Conservation (phyloP, 1,284 basidiomycete genomes). For the Afroboletus lepidellus region DNA sequence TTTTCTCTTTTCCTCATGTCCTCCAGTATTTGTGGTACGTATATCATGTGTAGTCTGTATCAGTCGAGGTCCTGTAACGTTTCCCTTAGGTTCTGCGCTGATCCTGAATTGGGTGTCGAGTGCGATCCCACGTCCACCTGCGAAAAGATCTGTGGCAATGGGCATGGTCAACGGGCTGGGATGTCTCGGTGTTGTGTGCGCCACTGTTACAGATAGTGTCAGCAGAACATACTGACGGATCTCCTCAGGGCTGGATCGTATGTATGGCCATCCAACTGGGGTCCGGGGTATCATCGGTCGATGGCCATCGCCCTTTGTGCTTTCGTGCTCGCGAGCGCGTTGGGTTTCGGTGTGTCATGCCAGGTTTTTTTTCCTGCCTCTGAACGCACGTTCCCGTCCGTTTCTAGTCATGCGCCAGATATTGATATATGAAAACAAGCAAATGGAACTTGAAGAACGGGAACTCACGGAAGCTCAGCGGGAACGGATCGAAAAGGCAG, state of each 20-base stretch:
- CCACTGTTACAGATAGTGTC: not conserved
- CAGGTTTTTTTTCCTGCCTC: not conserved
- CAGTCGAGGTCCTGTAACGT: not conserved
- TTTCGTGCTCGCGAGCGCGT: conserved; percentile 38
- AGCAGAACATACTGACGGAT: not conserved
- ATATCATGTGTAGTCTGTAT: not conserved
- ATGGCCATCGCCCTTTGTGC: conserved; percentile 48
- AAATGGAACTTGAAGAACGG: conserved; percentile 45
- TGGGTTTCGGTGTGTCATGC: conserved; percentile 38
- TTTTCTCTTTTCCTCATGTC: conserved; percentile 68
- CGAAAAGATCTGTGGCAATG: conserved; percentile 49
- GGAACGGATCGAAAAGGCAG: conserved; percentile 47
- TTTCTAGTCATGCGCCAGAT: conserved; percentile 47
- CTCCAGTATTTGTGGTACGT: conserved; percentile 50
- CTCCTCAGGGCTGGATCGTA: conserved; percentile 47
- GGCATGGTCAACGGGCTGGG: conserved; percentile 35
- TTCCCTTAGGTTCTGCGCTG: conserved; percentile 52
- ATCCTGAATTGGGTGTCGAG: conserved; percentile 65
- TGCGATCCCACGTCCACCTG: conserved; percentile 45
- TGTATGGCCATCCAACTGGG: conserved; percentile 50
- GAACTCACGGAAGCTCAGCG: conserved; percentile 41
- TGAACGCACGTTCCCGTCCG: not conserved
- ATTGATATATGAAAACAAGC: conserved; percentile 45
- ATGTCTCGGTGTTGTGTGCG: conserved; percentile 35
- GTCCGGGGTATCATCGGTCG: conserved; percentile 50